These are phyloP conservation scores for Blastocystis sp. DNA, from an alignment of 352 stramenopile species.

Conservation along the genomic window DNA sequence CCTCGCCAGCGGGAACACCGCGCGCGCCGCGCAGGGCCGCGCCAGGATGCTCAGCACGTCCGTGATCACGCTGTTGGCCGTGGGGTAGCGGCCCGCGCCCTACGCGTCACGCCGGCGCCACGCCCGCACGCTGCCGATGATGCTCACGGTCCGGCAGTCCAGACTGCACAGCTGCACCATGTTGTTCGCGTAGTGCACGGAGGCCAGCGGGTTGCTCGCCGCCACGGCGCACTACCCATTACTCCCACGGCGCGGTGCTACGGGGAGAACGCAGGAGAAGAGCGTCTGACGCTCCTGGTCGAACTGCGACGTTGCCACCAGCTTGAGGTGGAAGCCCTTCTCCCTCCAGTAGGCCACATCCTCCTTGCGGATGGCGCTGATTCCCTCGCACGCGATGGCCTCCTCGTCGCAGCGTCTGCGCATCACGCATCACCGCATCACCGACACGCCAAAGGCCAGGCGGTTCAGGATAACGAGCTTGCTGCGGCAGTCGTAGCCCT, in stretches of 20 bases:
- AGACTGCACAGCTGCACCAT: background rate
- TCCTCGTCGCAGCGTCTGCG: background rate
- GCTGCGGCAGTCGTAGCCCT: background rate
- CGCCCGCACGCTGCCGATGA: background rate
- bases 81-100: slow-evolving; percentile 13
- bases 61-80: slow-evolving; percentile 18
- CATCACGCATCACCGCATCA: background rate
- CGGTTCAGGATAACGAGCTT: slow-evolving; percentile 19
- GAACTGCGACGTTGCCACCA: background rate
- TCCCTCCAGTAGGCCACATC: slow-evolving; percentile 10
- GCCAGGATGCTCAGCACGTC: background rate
- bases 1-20: background rate
- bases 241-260: background rate
- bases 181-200: slow-evolving; percentile 6
- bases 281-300: background rate
- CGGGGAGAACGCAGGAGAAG: background rate
- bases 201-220: background rate
- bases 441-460: background rate
- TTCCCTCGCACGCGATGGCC: background rate
- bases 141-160: background rate
- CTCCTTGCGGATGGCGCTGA: background rate
- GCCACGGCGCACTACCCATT: background rate
- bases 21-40: background rate
- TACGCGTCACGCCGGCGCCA: background rate
- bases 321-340: background rate